Evolutionary conservation across 2,329 filamentous ascomycete genomes (phyloP), one percentile per base, ranked within the genome.

Genomic region (Aspergillus tubingensis): DNA sequence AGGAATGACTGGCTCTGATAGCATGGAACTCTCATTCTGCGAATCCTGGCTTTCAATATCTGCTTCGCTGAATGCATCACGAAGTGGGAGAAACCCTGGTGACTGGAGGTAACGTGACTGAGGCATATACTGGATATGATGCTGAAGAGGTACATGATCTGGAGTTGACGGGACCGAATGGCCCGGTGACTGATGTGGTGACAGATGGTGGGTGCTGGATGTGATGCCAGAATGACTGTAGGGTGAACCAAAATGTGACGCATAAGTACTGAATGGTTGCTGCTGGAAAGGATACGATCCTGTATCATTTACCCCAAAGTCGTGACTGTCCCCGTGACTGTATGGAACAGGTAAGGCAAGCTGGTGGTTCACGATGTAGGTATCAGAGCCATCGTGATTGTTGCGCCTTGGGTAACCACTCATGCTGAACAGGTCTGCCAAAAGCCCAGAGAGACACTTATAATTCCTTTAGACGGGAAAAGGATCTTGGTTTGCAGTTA

Each of bases 31-130:
- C 62, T 79, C 76, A 60, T 81, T 79, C 39, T 69, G 68, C 41
- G 79, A 80, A 39, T 79, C 76, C 66, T 81, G 79, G 58, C 71
- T 75, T 67, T 81, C 79, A 38, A 80, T 77, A 17, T 76, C 75
- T 32, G 72, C 70, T 53, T 76, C 74, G 48, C 66, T 65, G 43
- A 73, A 67, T 25, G 69, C 68, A 49, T 78, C 77, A 36, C 74
- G 74, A 13, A 74, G 67, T 39, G 72, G 68, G 11, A 73, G 64
- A 64, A 73, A 76, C n/a, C 70, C 71, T 38, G 69, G 70, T 8
- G 70, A 68, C 32, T 72, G 70, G 21, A 70, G 64, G 61, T 71
- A 77, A 13, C 72, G 71, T 5, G 70, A 58, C 15, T 72, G 74
- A 19, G 72, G 52, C 50, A 74, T 64, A 56, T 73, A 76, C 59